Evolutionary conservation across 75 land plant species (phyloP), one percentile per base, ranked within the genome.

Genomic region (Larix kaempferi): DNA sequence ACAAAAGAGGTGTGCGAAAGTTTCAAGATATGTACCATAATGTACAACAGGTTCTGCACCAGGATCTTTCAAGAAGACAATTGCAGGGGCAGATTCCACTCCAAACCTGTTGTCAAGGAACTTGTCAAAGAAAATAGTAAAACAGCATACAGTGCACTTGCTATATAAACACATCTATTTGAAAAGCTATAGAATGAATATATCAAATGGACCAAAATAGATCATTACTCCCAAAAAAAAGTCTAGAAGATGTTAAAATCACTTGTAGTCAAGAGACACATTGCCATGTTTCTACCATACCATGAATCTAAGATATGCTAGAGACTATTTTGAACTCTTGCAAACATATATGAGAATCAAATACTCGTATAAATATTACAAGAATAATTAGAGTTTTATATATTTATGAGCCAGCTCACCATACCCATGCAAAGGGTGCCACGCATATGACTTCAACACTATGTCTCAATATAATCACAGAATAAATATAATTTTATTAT

Each of bases 81-180:
- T 79, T 27, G 95, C 94, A 72, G 95, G 95, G 14, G 95, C 94
- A 79, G 89, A 89, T 14, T 93, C 95, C 73, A 93, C 88, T 35
- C 72, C 82, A 79, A 91, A 84, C 83, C 95, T 93, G 80, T 80
- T 55, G 57, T 57, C 19, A 26, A 26, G 37, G n/a, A 69, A 41
- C 0, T 49, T n/a, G 5, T n/a, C 21, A 39, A 69, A 73, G 67
- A 6, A 57, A 52, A 74, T 11, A 5, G 2, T 26, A 26, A 21
- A 56, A 56, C 59, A 26, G 64, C 8, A 11, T 29, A 74, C 7
- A 19, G 2, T 1, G n/a, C 22, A 25, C 60, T 74, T 74, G 17
- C 37, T 56, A 23, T 4, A 14, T 54, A 15, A 25, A 74, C 8
- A 57, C 59, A 74, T 74, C 27, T 49, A 74, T n/a, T 23, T 21